Evolutionary conservation across 768 basidiomycete genomes (phyloP).

Genomic region (Xerocomus potaroensis): DNA sequence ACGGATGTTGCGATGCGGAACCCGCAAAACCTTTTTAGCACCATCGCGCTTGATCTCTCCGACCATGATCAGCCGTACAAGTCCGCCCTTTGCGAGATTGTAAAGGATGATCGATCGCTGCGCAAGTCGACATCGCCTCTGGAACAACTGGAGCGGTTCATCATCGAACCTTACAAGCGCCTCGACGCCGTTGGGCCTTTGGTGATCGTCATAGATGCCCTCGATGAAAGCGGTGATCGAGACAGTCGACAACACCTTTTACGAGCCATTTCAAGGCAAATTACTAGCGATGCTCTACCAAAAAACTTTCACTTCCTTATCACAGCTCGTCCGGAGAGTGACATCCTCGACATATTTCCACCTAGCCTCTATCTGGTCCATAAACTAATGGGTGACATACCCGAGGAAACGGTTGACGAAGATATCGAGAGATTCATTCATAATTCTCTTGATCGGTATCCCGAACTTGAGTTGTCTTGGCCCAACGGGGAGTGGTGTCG

Average conservation of each 20-base stretch:
- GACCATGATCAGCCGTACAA: no score
- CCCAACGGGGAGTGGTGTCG: no score
- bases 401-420: no score
- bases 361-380: background rate
- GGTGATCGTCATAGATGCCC: conserved; percentile 26
- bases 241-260: background rate
- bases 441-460: no score
- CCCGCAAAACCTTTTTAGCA: no score
- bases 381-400: no score
- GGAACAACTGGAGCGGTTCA: conserved; percentile 17
- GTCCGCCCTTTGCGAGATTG: background rate
- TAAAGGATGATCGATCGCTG: conserved; percentile 1
- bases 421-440: no score
- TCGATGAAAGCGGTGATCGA: conserved; percentile 16
- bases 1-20: no score
- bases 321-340: conserved; percentile 11
- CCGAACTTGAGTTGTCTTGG: no score
- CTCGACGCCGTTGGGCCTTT: conserved; percentile 21
- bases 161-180: conserved; percentile 16
- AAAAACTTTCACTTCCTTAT: conserved; percentile 9
- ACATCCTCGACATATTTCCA: background rate
- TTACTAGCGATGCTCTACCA: conserved; percentile 3
- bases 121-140: background rate
- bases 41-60: no score
- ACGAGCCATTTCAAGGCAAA: background rate